These are phyloP conservation scores for Lindgomyces ingoldianus DNA, from an alignment of 495 filamentous ascomycete genomes.

Conservation along the genomic window DNA sequence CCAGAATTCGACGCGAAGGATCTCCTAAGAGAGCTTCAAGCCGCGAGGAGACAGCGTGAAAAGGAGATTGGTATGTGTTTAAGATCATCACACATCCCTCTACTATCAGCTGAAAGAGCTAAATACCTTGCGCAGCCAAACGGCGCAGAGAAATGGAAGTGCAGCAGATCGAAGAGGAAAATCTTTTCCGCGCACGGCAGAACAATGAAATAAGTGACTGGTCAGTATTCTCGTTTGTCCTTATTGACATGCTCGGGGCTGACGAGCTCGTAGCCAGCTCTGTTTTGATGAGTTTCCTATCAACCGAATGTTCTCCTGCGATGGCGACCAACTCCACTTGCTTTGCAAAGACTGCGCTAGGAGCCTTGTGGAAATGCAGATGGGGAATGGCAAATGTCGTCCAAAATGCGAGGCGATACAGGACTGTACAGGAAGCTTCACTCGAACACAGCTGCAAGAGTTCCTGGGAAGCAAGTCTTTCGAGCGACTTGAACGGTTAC, in stretches of 20 bases:
- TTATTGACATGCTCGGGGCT: background rate
- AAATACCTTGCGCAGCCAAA: slow-evolving; percentile 15
- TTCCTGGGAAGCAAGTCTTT: slow-evolving; percentile 62
- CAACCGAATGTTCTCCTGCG: slow-evolving; percentile 69
- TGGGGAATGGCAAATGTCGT: slow-evolving; percentile 65
- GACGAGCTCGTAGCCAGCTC: slow-evolving; percentile 45
- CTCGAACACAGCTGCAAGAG: slow-evolving; percentile 50
- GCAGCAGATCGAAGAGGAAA: slow-evolving; percentile 52
- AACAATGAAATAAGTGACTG: slow-evolving; percentile 55
- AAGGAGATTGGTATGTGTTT: slow-evolving; percentile 29
- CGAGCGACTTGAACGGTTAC: slow-evolving; percentile 64
- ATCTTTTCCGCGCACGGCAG: slow-evolving; percentile 43
- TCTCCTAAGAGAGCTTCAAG: slow-evolving; percentile 26
- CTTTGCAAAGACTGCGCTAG: slow-evolving; percentile 71
- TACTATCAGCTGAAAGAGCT: background rate
- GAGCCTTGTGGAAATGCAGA: slow-evolving; percentile 62
- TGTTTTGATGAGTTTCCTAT: slow-evolving; percentile 68
- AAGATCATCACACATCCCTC: background rate
- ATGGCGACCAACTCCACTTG: slow-evolving; percentile 58
- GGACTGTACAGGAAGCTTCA: slow-evolving; percentile 56
- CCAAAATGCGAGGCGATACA: slow-evolving; percentile 57
- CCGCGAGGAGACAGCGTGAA: slow-evolving; percentile 33
- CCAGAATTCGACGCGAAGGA: background rate
- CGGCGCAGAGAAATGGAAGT: slow-evolving; percentile 25
- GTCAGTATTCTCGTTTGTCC: slow-evolving; percentile 5